These are phyloP conservation scores for Penicillium taxi DNA, from an alignment of 495 filamentous ascomycete species.

Conservation along the genomic window DNA sequence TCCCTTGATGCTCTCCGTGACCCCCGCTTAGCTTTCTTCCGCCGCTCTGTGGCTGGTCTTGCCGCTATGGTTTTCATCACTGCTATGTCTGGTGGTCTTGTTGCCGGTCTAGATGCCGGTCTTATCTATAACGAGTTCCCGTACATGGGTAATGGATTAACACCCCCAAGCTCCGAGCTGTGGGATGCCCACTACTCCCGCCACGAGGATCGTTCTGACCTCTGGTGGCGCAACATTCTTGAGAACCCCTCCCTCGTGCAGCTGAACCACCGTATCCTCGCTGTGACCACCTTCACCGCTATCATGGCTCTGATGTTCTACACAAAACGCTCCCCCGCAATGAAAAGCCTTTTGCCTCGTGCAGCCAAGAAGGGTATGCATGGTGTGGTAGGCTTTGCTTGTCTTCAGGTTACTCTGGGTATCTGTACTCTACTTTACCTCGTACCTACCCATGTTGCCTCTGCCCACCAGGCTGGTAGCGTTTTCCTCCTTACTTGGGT, in stretches of 20 bases:
- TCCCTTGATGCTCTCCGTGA: slow-evolving; percentile 51
- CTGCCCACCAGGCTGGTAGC: slow-evolving; percentile 87
- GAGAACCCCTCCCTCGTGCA: slow-evolving; percentile 95
- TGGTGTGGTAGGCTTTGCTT: slow-evolving; percentile 76
- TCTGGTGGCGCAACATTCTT: slow-evolving; percentile 93
- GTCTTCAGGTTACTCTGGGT: slow-evolving; percentile 73
- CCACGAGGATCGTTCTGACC: slow-evolving; percentile 62
- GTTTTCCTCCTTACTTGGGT: slow-evolving; percentile 77
- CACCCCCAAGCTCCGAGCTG: slow-evolving; percentile 75
- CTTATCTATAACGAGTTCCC: slow-evolving; percentile 98
- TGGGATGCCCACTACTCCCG: slow-evolving; percentile 81
- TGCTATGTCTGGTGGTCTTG: slow-evolving; percentile 85
- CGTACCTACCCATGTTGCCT: slow-evolving; percentile 79
- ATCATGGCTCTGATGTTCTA: slow-evolving; percentile 73
- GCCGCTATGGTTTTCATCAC: slow-evolving; percentile 75
- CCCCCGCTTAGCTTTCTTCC: slow-evolving; percentile 62
- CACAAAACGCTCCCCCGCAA: slow-evolving; percentile 51
- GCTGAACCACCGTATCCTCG: slow-evolving; percentile 88
- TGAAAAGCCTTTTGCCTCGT: slow-evolving; percentile 57
- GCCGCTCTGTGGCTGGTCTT: slow-evolving; percentile 63
- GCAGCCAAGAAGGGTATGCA: slow-evolving; percentile 61
- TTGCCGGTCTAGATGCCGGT: slow-evolving; percentile 91
- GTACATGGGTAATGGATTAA: slow-evolving; percentile 76
- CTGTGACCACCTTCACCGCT: slow-evolving; percentile 77
- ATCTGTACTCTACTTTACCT: slow-evolving; percentile 89